Evolutionary conservation across 176 grass and related monocot genomes (phyloP).

Genomic region (Rhynchospora pubera): DNA sequence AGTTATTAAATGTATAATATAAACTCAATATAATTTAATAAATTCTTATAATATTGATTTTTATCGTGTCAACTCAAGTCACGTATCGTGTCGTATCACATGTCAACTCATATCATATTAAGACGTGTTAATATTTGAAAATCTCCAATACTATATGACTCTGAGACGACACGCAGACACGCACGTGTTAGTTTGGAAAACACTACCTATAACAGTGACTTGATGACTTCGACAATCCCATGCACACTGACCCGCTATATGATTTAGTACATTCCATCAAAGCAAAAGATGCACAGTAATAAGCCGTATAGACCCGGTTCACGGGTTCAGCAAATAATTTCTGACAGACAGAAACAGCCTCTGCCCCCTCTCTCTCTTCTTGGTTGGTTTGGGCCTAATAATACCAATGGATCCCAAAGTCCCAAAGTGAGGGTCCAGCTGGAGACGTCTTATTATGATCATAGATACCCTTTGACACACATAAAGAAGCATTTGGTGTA

Average conservation of each 20-base stretch:
- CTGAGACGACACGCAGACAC: too few species aligned
- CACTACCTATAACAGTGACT: too few species aligned
- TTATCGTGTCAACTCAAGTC: too few species aligned
- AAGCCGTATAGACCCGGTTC: slow-evolving; percentile 7
- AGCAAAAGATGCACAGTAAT: neutral
- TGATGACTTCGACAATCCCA: neutral
- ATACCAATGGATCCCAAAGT: neutral
- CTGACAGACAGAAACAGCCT: neutral
- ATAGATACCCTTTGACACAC: neutral
- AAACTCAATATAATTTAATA: too few species aligned
- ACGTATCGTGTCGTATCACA: too few species aligned
- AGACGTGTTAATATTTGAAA: too few species aligned
- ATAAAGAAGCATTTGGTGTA: neutral
- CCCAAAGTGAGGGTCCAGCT: slow-evolving; percentile 22
- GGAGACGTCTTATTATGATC: neutral
- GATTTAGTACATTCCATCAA: neutral
- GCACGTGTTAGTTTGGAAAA: too few species aligned
- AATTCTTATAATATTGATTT: too few species aligned
- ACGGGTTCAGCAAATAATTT: slow-evolving; percentile 2
- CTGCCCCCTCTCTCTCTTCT: neutral
- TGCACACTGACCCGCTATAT: neutral
- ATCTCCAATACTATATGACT: too few species aligned
- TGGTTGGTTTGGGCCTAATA: neutral
- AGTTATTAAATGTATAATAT: too few species aligned
- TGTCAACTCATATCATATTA: too few species aligned